Conservation (phyloP, 805 yeast species). For the Saccharomycopsis fermentans region DNA sequence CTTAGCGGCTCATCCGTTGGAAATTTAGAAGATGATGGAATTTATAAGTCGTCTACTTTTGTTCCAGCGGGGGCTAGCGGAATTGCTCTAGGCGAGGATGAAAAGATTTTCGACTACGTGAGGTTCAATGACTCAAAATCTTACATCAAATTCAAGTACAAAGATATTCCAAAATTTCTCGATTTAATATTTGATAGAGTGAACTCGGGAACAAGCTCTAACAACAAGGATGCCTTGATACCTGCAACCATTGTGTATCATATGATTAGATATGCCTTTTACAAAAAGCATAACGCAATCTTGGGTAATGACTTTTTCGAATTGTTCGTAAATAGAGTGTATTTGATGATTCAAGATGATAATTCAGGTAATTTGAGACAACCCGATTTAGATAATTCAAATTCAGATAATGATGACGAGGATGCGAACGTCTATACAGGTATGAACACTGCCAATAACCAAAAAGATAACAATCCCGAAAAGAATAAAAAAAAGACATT, state of each 20-base stretch:
- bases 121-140: conserved; percentile 30
- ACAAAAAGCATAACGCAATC: conserved; percentile 42
- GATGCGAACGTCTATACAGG: neutral
- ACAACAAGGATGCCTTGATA: conserved; percentile 40
- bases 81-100: neutral
- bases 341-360: conserved; percentile 13
- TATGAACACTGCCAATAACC: neutral
- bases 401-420: neutral
- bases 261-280: conserved; percentile 58
- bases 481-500: neutral
- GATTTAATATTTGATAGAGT: conserved; percentile 47
- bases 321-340: conserved; percentile 23
- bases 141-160: conserved; percentile 51
- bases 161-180: conserved; percentile 64
- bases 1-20: neutral
- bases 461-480: neutral
- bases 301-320: conserved; percentile 51
- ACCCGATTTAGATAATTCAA: neutral
- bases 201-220: conserved; percentile 31
- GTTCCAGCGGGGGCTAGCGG: neutral
- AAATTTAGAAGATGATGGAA: neutral
- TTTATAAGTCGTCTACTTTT: neutral
- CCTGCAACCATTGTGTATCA: conserved; percentile 68
- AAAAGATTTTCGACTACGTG: conserved; percentile 6
- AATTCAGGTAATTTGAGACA: neutral